Percentiles rank a stretch among this genome's conserved stretches.
Evolutionary conservation across 768 basidiomycete species (phyloP).

Genomic region (Boletus coccyginus): DNA sequence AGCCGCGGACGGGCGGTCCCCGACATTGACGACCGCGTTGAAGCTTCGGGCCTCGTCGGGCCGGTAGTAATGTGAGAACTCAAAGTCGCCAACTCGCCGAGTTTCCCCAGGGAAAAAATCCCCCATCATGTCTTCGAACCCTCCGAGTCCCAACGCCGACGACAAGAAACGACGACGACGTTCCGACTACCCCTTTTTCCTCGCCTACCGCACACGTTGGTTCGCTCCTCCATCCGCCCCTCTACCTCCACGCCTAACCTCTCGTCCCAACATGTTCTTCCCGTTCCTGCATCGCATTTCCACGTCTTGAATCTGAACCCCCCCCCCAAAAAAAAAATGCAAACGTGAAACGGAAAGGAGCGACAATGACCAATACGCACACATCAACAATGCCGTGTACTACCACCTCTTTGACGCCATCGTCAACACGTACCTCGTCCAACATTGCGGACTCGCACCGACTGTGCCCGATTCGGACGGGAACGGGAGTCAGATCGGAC

Average conservation of each 20-base stretch:
- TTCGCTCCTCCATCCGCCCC: slow-evolving; percentile 22
- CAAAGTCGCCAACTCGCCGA: no score
- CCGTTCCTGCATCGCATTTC: no score
- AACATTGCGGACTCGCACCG: slow-evolving; percentile 57
- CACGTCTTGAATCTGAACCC: no score
- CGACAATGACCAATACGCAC: slow-evolving; percentile 84
- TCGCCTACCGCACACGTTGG: slow-evolving; percentile 71
- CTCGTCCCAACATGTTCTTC: not conserved
- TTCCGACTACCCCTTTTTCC: slow-evolving; percentile 56
- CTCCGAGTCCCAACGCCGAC: not conserved
- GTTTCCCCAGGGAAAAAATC: no score
- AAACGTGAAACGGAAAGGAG: slow-evolving; percentile 47
- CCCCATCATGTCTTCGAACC: no score
- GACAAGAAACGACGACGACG: slow-evolving; percentile 41
- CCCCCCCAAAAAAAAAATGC: no score
- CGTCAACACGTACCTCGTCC: slow-evolving; percentile 76
- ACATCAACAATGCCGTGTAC: slow-evolving; percentile 79
- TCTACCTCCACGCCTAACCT: slow-evolving; percentile 7
- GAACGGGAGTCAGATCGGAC: slow-evolving; percentile 50
- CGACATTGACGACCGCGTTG: no score
- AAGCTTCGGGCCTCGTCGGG: no score
- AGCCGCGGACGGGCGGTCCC: no score
- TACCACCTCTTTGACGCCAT: slow-evolving; percentile 82
- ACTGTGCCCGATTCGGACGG: slow-evolving; percentile 29
- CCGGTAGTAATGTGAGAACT: no score